Percentiles rank a stretch among this genome's conserved stretches.
phyloP scores from a whole-genome alignment of 2,329 filamentous ascomycete genomes.

The Tricladium varicosporioides region DNA sequence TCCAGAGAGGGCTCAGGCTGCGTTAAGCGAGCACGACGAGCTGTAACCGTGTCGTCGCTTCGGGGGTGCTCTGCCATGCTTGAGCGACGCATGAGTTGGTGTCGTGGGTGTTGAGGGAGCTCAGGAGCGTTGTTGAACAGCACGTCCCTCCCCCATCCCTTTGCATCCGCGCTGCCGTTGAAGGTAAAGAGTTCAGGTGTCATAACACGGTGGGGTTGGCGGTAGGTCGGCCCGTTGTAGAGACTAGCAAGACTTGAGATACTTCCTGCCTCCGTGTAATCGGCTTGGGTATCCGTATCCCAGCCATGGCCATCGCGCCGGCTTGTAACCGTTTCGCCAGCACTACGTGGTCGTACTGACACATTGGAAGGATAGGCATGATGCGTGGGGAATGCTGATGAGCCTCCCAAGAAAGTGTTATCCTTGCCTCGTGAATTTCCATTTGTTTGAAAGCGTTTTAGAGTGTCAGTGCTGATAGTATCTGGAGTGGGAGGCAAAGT shows the following conservation, averaged over 20 bases:
- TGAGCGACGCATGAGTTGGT: slow-evolving; percentile 20
- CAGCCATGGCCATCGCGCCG: slow-evolving; percentile 35
- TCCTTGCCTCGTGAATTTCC: slow-evolving; percentile 14
- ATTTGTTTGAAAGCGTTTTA: slow-evolving; percentile 48
- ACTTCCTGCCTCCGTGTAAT: slow-evolving; percentile 28
- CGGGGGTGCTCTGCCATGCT: slow-evolving; percentile 18
- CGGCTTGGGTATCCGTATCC: slow-evolving; percentile 33
- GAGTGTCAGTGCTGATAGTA: slow-evolving; percentile 33
- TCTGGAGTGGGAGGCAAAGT: slow-evolving; percentile 36
- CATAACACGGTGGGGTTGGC: slow-evolving; percentile 17
- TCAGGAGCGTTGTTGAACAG: slow-evolving; percentile 23
- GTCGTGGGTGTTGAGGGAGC: slow-evolving; percentile 21
- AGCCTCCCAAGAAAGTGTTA: slow-evolving; percentile 21
- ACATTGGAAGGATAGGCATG: slow-evolving; percentile 23
- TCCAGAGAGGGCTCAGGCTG: slow-evolving; percentile 16
- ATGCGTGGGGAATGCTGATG: slow-evolving; percentile 20
- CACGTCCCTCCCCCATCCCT: slow-evolving; percentile 28
- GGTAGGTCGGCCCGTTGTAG: slow-evolving; percentile 16
- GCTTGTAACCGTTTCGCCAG: slow-evolving; percentile 34
- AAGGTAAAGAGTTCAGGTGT: slow-evolving; percentile 27
- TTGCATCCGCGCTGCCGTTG: slow-evolving; percentile 6
- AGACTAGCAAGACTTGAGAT: slow-evolving; percentile 23
- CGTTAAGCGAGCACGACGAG: slow-evolving; percentile 1
- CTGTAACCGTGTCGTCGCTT: slow-evolving; percentile 23
- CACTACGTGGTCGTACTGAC: slow-evolving; percentile 31